Base-by-base conservation (phyloP, 2,329 filamentous ascomycete species). In the Claviceps sp. region DNA sequence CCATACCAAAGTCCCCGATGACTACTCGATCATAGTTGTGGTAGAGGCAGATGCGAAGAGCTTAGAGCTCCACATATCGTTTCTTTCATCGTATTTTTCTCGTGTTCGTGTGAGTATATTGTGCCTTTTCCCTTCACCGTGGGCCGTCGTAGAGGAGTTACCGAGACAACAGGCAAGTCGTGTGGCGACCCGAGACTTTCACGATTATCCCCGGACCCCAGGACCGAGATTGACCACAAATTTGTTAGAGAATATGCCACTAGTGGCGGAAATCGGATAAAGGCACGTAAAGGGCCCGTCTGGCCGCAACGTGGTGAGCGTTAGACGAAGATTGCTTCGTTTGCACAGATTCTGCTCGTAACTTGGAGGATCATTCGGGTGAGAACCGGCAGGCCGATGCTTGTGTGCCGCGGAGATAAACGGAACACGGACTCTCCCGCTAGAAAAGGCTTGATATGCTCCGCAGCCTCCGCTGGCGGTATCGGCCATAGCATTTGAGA, bases 401-500 rank as follows among this genome's bases (percentile, higher is more conserved):
- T 89, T 85, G 67, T 88, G 86, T 47, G 86, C 85, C 51, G 81
- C 78, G 58, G 84, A 87, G 55, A 88, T 78, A 54, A 87, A 82
- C 0, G 83, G 81, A 52, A 86, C 75, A 2, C 69, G 65, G 42
- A 70, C 60, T 48, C 66, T 60, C 37, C 59, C 53, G 4, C 64
- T 64, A 22, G 64, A 64, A n/a, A 54, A 55, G 9, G 61, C 63
- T 51, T 68, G 58, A 47, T 63, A 67, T 8, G 61, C 60, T 48
- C 67, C 64, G 30, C 65, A n/a, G n/a, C n/a, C n/a, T n/a, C n/a
- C n/a, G n/a, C n/a, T 69, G 8, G 26, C 3, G 8, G 1, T 30
- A 47, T 75, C 73, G 44, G 62, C 58, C 20, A 57, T 57, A 9
- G 65, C 64, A 75, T 82, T 85, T 53, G 76, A 70, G 38, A 86